A percentile compares a stretch with the other conserved stretches of the same genome.
Conservation (phyloP, 2,329 filamentous ascomycete species). For the Neofusicoccum sp. region DNA sequence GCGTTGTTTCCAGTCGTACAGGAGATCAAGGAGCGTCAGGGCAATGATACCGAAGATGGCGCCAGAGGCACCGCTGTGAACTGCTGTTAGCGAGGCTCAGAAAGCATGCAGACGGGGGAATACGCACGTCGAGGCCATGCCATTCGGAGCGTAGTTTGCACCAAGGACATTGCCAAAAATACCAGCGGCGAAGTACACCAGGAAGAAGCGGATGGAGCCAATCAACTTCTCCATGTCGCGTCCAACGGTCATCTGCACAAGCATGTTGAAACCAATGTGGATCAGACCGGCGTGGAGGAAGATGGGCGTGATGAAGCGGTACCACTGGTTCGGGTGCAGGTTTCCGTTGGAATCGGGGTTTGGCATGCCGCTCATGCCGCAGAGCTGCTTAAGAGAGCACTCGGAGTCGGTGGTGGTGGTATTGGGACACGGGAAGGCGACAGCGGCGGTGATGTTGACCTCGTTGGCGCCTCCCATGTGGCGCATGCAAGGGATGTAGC, state of each 20-base stretch:
- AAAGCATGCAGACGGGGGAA: neutral
- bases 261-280: conserved; percentile 93
- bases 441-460: conserved; percentile 58
- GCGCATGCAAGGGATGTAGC: conserved; percentile 94
- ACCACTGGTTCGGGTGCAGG: conserved; percentile 86
- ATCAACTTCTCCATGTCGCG: conserved; percentile 91
- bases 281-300: conserved; percentile 93
- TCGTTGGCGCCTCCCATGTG: conserved; percentile 51
- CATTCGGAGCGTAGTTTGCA: conserved; percentile 84
- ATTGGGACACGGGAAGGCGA: conserved; percentile 79
- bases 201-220: conserved; percentile 78
- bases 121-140: conserved; percentile 61
- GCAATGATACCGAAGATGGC: conserved; percentile 89
- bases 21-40: conserved; percentile 79
- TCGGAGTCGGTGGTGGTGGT: conserved; percentile 58
- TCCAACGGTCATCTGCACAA: conserved; percentile 85
- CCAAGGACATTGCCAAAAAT: conserved; percentile 96
- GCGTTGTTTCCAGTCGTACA: conserved; percentile 89
- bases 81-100: neutral
- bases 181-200: conserved; percentile 87
- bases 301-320: conserved; percentile 90
- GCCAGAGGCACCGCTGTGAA: conserved; percentile 75
- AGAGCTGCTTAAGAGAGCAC: conserved; percentile 79
- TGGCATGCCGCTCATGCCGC: conserved; percentile 76
- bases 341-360: conserved; percentile 56